Base-by-base conservation (phyloP, 2,329 filamentous ascomycete genomes). In the Torrubiellomyces zombiae region DNA sequence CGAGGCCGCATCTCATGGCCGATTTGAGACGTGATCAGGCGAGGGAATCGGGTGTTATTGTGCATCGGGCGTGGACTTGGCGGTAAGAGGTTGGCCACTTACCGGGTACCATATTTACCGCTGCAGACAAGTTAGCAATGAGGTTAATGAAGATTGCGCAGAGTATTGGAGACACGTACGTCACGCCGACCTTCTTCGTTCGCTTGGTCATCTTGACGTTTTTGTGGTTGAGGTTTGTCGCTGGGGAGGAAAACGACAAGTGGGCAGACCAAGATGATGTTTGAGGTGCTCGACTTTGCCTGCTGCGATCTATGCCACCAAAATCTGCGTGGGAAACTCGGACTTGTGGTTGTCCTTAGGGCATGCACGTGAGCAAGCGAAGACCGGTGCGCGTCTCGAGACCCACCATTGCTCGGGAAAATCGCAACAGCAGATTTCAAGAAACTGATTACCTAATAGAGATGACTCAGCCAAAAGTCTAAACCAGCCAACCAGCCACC, bases 171-270 rank as follows among this genome's bases (percentile, higher is more conserved):
- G 17, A 38, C 46, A 56, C 53, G 34, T 50, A 56, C 53, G 86
- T 94, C 60, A 94, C 85, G 60, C 82, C 82, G 75, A 92, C 83
- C 79, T 93, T 91, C 78, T 58, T 91, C 44, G 82, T 91, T 68
- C 82, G 75, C 74, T 89, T 86, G 59, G 80, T 82, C 79, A 89
- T 89, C 63, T 75, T 82, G 68, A 58, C 60, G 53, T 55, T 36
- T 42, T 33, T 51, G 46, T 49, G 45, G n/a, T 42, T 41, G 38
- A 42, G 39, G 39, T 33, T 43, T 40, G 42, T 45, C 41, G 39
- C 42, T 32, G 38, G 41, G 38, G 37, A 39, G 42, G 36, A 40
- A 40, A 42, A 43, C 42, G 41, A 38, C 33, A 41, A 39, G 35
- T 42, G 45, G 38, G 42, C 37, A 35, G 35, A 35, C 31, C 37